phyloP scores from a whole-genome alignment of 768 basidiomycete species.

The Tephrocybe sp. region DNA sequence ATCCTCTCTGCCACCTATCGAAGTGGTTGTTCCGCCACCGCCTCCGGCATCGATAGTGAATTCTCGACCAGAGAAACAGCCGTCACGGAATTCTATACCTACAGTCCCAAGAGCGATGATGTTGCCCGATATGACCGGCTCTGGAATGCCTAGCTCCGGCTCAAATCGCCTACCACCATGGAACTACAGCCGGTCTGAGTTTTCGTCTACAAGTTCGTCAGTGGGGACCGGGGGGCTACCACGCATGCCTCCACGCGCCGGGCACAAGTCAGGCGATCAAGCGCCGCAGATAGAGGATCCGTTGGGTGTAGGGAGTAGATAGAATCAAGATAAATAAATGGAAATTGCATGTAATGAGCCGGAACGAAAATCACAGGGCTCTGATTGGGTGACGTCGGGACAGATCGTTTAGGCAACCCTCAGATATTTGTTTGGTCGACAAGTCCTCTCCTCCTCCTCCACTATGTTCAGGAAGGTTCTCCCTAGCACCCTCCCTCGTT shows the following conservation, averaged over 20 bases:
- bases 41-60: constrained; percentile 38
- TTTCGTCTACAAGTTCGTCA: constrained; percentile 30
- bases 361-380: constrained; percentile 37
- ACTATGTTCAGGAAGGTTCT: constrained; percentile 70
- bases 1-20: not conserved
- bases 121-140: constrained; percentile 13
- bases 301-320: constrained; percentile 30
- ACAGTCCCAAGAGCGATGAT: constrained; percentile 13
- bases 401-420: constrained; percentile 24
- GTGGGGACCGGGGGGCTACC: constrained; percentile 46
- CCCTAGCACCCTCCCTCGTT: constrained; percentile 48
- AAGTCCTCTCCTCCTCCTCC: constrained; percentile 22
- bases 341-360: constrained; percentile 16
- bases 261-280: constrained; percentile 27
- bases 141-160: constrained; percentile 12
- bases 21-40: constrained; percentile 31
- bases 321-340: constrained; percentile 3
- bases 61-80: constrained; percentile 29
- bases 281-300: constrained; percentile 34
- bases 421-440: constrained; percentile 17
- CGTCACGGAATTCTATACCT: constrained; percentile 17
- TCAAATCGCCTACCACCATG: constrained; percentile 41
- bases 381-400: constrained; percentile 39
- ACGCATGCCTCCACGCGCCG: constrained; percentile 42
- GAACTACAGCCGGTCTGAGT: constrained; percentile 56